These are phyloP conservation scores for Moesziomyces globuligerus DNA, from an alignment of 1,284 basidiomycete genomes.

Conservation along the genomic window DNA sequence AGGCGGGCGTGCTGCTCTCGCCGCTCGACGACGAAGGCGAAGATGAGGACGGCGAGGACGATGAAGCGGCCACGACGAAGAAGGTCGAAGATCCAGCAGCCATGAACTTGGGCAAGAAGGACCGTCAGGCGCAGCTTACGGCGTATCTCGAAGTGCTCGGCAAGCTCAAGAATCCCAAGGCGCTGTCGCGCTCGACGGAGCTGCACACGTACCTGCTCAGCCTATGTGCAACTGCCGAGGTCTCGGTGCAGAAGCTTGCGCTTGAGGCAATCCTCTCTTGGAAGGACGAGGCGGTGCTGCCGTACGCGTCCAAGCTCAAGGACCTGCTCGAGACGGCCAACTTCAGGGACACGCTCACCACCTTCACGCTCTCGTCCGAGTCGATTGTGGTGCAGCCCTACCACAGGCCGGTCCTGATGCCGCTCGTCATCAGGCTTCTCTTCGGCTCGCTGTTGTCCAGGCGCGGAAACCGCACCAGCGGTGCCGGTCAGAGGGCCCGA, in stretches of 20 bases:
- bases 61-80: constrained; percentile 3
- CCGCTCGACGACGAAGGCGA: constrained; percentile 43
- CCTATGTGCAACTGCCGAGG: constrained; percentile 87
- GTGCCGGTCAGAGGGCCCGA: constrained; percentile 73
- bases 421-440: constrained; percentile 79
- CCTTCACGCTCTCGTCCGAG: constrained; percentile 70
- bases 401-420: constrained; percentile 79
- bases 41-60: constrained; percentile 10
- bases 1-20: constrained; percentile 34
- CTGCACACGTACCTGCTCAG: constrained; percentile 78
- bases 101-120: constrained; percentile 40
- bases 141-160: constrained; percentile 83
- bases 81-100: constrained; percentile 11
- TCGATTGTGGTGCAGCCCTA: constrained; percentile 73
- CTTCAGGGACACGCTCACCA: constrained; percentile 87
- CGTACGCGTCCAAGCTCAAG: constrained; percentile 77
- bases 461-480: constrained; percentile 74
- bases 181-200: constrained; percentile 77
- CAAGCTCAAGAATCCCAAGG: constrained; percentile 90
- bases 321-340: constrained; percentile 83
- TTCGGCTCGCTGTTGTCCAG: constrained; percentile 90
- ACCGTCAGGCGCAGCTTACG: constrained; percentile 53
- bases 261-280: constrained; percentile 85
- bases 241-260: constrained; percentile 79
- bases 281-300: constrained; percentile 77